These are phyloP conservation scores for Verbascum thapsus DNA, from an alignment of 257 asterid species.

Conservation along the genomic window DNA sequence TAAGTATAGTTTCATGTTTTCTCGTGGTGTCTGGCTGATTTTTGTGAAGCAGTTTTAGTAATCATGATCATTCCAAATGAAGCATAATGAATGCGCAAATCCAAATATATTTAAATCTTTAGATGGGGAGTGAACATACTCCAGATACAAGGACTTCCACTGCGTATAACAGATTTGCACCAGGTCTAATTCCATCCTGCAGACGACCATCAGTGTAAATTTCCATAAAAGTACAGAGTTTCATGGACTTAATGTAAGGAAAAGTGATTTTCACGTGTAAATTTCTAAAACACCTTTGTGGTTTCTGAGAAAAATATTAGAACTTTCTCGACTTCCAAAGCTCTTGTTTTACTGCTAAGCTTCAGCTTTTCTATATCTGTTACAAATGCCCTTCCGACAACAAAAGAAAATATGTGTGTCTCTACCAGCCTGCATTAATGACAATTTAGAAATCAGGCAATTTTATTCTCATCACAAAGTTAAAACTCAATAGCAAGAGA, in stretches of 20 bases:
- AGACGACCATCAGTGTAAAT: constrained; percentile 38
- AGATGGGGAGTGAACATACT: constrained; percentile 53
- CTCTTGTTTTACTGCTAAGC: constrained; percentile 87
- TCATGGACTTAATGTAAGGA: constrained; percentile 20
- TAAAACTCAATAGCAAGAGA: constrained; percentile 24
- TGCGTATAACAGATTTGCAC: constrained; percentile 90
- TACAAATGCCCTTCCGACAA: constrained; percentile 97
- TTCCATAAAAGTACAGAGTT: constrained; percentile 28
- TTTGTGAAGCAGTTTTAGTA: constrained; percentile 15
- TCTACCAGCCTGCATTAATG: constrained; percentile 86
- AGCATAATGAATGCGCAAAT: constrained; percentile 16
- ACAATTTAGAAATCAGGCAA: constrained; percentile 32
- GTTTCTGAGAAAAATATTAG: constrained; percentile 75
- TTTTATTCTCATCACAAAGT: constrained; percentile 30
- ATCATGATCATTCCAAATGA: constrained; percentile 14
- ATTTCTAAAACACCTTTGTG: constrained; percentile 64
- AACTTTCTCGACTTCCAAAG: constrained; percentile 87
- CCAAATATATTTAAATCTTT: no score
- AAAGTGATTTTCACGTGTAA: constrained; percentile 15
- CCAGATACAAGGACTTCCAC: constrained; percentile 92
- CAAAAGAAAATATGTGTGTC: constrained; percentile 95
- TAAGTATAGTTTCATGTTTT: constrained; percentile 2
- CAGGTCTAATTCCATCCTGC: constrained; percentile 88
- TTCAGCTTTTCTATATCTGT: constrained; percentile 97
- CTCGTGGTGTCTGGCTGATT: neutral